Percentiles rank a stretch among this genome's conserved stretches.
These are phyloP conservation scores for Hypoxylon sp. DNA, from an alignment of 2,329 filamentous ascomycete genomes.

Conservation along the genomic window DNA sequence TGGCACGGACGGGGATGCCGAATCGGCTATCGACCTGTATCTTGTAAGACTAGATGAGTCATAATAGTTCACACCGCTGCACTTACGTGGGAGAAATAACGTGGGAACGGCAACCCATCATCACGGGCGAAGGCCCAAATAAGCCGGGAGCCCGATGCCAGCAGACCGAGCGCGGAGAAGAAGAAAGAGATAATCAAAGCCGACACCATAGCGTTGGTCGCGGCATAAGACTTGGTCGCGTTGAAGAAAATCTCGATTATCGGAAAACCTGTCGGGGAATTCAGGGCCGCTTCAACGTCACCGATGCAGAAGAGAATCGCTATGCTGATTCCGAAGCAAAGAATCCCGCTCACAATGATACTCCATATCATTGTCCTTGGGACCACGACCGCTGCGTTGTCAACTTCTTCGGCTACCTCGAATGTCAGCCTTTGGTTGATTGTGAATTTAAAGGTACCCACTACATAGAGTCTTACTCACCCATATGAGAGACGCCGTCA, in stretches of 20 bases:
- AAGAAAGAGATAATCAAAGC: constrained; percentile 64
- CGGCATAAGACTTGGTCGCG: constrained; percentile 62
- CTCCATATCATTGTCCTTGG: constrained; percentile 65
- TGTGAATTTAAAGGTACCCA: not conserved
- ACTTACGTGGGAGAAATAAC: constrained; percentile 33
- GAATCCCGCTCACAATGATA: constrained; percentile 63
- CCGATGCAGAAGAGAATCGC: constrained; percentile 69
- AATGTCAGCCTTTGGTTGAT: constrained; percentile 51
- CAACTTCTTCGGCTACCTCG: constrained; percentile 62
- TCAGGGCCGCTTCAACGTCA: constrained; percentile 61
- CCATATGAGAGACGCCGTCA: constrained; percentile 40
- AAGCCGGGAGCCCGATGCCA: constrained; percentile 70
- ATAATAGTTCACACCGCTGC: not conserved
- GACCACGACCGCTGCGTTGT: constrained; percentile 64
- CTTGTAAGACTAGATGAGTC: not conserved
- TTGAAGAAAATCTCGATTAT: constrained; percentile 68
- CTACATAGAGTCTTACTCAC: constrained; percentile 50
- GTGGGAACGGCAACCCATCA: constrained; percentile 29
- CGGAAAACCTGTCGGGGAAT: constrained; percentile 45
- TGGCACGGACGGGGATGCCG: constrained; percentile 28
- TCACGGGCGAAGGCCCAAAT: constrained; percentile 64
- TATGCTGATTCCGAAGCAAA: constrained; percentile 69
- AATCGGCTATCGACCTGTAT: constrained; percentile 27
- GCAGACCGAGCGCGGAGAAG: constrained; percentile 64
- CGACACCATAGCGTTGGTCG: constrained; percentile 64